Evolutionary conservation across 148 eudicot species (phyloP).

Genomic region (Bassia scoparia): DNA sequence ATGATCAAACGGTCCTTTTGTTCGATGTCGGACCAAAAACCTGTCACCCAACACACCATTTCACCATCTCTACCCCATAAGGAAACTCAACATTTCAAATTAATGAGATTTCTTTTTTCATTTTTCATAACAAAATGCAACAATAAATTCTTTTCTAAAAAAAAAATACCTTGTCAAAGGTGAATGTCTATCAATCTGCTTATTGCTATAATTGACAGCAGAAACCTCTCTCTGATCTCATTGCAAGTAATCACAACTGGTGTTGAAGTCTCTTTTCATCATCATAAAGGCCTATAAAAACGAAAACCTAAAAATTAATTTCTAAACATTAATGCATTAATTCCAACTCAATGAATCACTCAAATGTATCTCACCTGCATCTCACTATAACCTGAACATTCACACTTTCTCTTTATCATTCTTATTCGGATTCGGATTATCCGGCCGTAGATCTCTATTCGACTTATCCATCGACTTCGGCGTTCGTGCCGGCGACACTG

Average conservation of each 20-base stretch:
- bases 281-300: constrained; percentile 64
- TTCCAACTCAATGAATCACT: constrained; percentile 5
- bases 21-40: constrained; percentile 87
- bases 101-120: too few species aligned
- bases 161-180: constrained; percentile 72
- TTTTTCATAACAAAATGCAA: too few species aligned
- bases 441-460: constrained; percentile 70
- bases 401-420: constrained; percentile 80
- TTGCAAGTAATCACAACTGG: constrained; percentile 79
- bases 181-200: constrained; percentile 94
- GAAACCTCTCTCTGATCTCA: constrained; percentile 85
- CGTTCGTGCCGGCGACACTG: constrained; percentile 69
- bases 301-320: not conserved
- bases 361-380: constrained; percentile 66
- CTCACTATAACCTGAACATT: constrained; percentile 90
- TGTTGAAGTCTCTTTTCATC: constrained; percentile 76
- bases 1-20: constrained; percentile 82
- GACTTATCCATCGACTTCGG: constrained; percentile 81
- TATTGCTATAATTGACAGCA: constrained; percentile 91
- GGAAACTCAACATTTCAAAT: not conserved
- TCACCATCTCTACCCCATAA: constrained; percentile 12
- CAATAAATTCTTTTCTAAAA: not conserved
- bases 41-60: constrained; percentile 35
- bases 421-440: constrained; percentile 48
- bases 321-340: not conserved